Base-by-base conservation (phyloP, 768 basidiomycete species). In the Boletus tomentosulus region DNA sequence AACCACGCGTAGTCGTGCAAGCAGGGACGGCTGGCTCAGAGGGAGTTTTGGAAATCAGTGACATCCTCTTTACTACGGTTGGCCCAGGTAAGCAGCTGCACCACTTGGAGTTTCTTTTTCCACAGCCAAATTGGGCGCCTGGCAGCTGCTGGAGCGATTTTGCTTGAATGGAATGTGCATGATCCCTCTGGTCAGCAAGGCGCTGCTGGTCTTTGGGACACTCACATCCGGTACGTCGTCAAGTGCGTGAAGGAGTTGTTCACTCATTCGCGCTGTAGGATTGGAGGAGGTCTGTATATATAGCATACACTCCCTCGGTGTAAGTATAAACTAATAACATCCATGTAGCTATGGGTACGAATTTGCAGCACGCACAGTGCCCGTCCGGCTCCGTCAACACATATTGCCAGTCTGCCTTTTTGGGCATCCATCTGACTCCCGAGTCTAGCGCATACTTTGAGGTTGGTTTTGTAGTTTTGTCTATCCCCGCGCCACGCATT, bases 21-120 rank as follows among this genome's bases (percentile, higher is more conserved):
- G 77, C 74, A 35, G 79, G 86, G 2, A 72, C 73, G 0, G 1
- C 52, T 68, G 15, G 75, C 71, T 42, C 81, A 74, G 25, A 67
- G 69, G 86, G 83, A 9, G 55, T 78, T 3, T 57, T 82, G 12
- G 86, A 87, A 60, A 85, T 88, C 46, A 77, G 77, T 4, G 86
- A 86, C 52, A 80, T 88, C 6, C 49, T 87, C 15, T 81, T 87
- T 61, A 72, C 77, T 19, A 84, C 83, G 0, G 68, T 76, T 30
- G 84, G 84, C 9, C 77, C 82, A 27, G 61, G 68, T 67, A 41
- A 52, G 59, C 37, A 25, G 27, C 2, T 12, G 15, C n/a, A 13
- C 13, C 12, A 15, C 28, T 39, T 30, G 6, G 9, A 39, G 1
- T 19, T 19, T 10, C 16, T 3, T 22, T 9, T 22, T 27, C 38